Conservation (phyloP, 2,329 filamentous ascomycete genomes). For the Xylariaceae sp. region DNA sequence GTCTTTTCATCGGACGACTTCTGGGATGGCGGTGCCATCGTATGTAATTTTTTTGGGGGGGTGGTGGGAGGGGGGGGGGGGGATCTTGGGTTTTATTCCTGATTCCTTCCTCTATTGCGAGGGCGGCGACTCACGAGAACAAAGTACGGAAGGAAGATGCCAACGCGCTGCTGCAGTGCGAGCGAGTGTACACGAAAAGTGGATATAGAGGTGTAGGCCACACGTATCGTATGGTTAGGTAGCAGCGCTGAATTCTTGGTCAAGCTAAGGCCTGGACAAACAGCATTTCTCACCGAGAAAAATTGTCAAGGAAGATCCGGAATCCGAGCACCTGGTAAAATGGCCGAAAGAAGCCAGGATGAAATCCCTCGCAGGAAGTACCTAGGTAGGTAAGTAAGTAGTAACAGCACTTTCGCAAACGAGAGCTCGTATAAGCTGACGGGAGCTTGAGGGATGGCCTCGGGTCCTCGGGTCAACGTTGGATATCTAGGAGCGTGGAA, state of each 20-base stretch:
- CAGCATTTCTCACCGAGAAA: neutral
- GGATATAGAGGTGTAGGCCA: no score
- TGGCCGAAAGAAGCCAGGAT: no score
- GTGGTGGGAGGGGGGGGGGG: no score
- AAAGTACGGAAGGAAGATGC: neutral
- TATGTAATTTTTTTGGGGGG: neutral
- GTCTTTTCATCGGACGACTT: constrained; percentile 20
- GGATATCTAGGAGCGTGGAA: neutral
- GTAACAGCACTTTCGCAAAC: neutral
- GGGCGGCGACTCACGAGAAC: neutral
- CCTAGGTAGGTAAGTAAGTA: no score
- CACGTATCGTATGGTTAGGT: neutral
- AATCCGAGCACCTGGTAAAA: neutral
- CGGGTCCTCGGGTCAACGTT: neutral
- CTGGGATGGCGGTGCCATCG: constrained; percentile 5
- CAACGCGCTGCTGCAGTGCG: no score
- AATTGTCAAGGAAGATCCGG: neutral
- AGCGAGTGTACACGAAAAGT: neutral
- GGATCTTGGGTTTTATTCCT: neutral
- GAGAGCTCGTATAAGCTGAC: neutral
- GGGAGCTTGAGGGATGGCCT: neutral
- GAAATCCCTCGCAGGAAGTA: neutral
- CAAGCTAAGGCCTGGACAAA: neutral
- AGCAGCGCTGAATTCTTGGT: no score
- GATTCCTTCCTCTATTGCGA: neutral